Evolutionary conservation across 2,329 filamentous ascomycete genomes (phyloP).

Genomic region (Xylariaceae sp.): DNA sequence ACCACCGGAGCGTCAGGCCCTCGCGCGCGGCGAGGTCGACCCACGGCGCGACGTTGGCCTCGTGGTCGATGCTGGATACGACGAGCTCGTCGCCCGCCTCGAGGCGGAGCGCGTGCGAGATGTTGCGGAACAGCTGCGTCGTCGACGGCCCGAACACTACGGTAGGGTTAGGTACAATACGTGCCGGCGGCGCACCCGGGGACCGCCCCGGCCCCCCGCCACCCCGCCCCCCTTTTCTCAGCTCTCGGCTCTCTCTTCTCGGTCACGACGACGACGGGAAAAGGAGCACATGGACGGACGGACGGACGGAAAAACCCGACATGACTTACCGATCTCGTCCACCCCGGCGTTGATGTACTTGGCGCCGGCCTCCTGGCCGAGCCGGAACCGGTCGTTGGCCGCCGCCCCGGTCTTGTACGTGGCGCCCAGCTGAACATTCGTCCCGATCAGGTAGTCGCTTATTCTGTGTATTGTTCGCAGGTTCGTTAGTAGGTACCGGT

Average conservation of each 20-base stretch:
- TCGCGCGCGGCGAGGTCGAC: slow-evolving; percentile 56
- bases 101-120: slow-evolving; percentile 49
- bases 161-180: neutral
- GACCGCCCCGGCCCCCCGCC: neutral
- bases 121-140: slow-evolving; percentile 69
- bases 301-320: no score
- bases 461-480: slow-evolving; percentile 38
- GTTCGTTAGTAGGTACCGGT: slow-evolving; percentile 1
- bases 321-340: slow-evolving; percentile 55
- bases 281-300: neutral
- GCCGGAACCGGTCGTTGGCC: slow-evolving; percentile 51
- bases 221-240: no score
- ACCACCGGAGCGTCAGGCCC: slow-evolving; percentile 61
- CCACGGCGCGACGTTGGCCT: slow-evolving; percentile 72
- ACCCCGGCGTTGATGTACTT: slow-evolving; percentile 60
- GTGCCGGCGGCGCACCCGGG: no score
- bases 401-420: slow-evolving; percentile 54
- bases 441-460: slow-evolving; percentile 55
- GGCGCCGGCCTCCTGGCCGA: slow-evolving; percentile 58
- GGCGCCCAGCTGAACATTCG: slow-evolving; percentile 70
- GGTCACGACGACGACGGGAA: neutral
- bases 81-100: slow-evolving; percentile 57
- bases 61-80: slow-evolving; percentile 66
- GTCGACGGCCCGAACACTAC: slow-evolving; percentile 64
- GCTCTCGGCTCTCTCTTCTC: neutral